Evolutionary conservation across 208 protist species (phyloP), one percentile per base, ranked within the genome.

Genomic region (Acanthamoeba healyi): DNA sequence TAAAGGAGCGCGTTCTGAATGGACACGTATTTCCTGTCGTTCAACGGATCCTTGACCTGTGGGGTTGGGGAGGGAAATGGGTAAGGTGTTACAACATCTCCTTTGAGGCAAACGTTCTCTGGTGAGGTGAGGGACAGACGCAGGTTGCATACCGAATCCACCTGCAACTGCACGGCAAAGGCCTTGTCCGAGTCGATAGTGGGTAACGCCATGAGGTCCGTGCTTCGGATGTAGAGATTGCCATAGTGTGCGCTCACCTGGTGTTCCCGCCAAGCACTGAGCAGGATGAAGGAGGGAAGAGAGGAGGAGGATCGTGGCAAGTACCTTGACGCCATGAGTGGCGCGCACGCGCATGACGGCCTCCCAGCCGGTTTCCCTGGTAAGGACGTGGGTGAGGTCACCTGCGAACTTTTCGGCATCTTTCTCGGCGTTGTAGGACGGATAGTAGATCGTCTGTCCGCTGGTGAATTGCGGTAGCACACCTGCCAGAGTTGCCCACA

Each of bases 131-230:
- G n/a, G n/a, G n/a, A n/a, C n/a, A n/a, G n/a, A n/a, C n/a, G 29
- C 42, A 89, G 90, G 26, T 5, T 32, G 34, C 38, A 74, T 54
- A 97, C 96, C 36, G 94, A 93, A n/a, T 96, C 92, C 10, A 46
- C 61, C 34, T 77, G 67, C 22, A 98, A 70, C 81, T 98, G 94
- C 44, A 98, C 51, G 22, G 95, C 94, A 79, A 97, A 97, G 12
- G 98, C 97, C 17, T 99, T 98, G 95, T 99, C 98, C 56, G 95
- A 95, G 90, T 98, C 97, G 42, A 98, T 96, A 51, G 99, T 97
- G 38, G 99, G 98, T 81, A 99, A 95, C 14, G 98, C 95, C 6
- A 99, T 96, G n/a, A 99, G 96, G 92, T 99, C 99, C 0, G 98
- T 97, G 77, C 97, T 96, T 1, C 98, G 97, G 46, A 99, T 96